phyloP scores from a whole-genome alignment of 306 rosid genomes.

The Casuarina cunninghamiana region DNA sequence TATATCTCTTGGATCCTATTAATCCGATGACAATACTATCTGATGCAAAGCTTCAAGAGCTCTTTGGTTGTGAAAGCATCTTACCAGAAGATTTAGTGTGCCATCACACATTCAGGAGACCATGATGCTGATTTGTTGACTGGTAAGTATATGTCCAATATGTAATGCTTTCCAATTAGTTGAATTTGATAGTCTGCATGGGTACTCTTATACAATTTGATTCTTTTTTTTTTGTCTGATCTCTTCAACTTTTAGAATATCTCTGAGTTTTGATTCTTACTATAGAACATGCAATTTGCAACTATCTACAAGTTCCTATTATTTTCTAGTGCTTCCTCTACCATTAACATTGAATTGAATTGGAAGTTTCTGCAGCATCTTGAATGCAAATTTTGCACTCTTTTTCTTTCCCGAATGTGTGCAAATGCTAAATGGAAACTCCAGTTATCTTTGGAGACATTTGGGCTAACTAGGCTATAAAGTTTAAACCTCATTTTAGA shows the following conservation, averaged over 20 bases:
- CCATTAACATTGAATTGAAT: not conserved
- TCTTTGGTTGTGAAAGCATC: slow-evolving; percentile 81
- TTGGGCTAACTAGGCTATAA: slow-evolving; percentile 1
- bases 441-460: not conserved
- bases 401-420: not conserved
- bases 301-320: not conserved
- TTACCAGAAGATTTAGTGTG: slow-evolving; percentile 67
- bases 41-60: slow-evolving; percentile 75
- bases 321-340: not conserved
- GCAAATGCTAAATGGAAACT: not conserved
- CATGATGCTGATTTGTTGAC: slow-evolving; percentile 50
- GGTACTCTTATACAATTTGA: not conserved
- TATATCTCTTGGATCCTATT: slow-evolving; percentile 59
- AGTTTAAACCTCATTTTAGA: not conserved
- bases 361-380: too few species aligned
- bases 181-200: not conserved
- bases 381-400: not conserved
- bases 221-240: not conserved
- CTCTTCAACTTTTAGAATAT: not conserved
- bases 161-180: slow-evolving; percentile 14
- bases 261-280: not conserved
- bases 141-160: slow-evolving; percentile 42
- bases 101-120: slow-evolving; percentile 68
- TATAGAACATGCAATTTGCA: not conserved
- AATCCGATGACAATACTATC: slow-evolving; percentile 68